A percentile compares a stretch with the other conserved stretches of the same genome.
These are phyloP conservation scores for Diplodia seriata DNA, from an alignment of 2,329 filamentous ascomycete genomes.

Conservation along the genomic window DNA sequence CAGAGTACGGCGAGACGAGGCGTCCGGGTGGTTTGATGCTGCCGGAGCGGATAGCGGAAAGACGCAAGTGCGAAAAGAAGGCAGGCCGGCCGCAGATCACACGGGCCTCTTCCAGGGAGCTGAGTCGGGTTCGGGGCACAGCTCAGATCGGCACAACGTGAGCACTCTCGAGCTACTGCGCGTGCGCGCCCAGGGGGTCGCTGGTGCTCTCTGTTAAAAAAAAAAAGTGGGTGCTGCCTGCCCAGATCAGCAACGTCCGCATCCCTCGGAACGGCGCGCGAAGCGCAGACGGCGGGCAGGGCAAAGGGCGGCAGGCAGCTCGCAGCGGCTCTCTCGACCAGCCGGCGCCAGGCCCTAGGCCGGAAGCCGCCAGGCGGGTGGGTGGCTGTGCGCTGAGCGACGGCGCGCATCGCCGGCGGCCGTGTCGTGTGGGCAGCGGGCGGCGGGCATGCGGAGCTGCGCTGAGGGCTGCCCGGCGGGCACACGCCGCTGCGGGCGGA, in stretches of 20 bases:
- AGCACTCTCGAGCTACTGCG: slow-evolving; percentile 29
- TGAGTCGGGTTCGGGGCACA: slow-evolving; percentile 29
- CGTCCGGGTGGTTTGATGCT: slow-evolving; percentile 31
- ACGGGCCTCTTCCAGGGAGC: slow-evolving; percentile 30
- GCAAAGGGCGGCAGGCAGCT: slow-evolving; percentile 13
- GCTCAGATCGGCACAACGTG: slow-evolving; percentile 31
- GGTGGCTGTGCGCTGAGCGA: slow-evolving; percentile 25
- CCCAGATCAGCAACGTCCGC: slow-evolving; percentile 29
- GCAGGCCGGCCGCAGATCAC: slow-evolving; percentile 30
- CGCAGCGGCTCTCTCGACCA: slow-evolving; percentile 3
- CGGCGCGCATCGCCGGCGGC: slow-evolving; percentile 19
- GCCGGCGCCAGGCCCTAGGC: slow-evolving; percentile 11
- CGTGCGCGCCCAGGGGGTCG: slow-evolving; percentile 25
- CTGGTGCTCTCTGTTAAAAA: slow-evolving; percentile 20
- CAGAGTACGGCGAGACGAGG: slow-evolving; percentile 29
- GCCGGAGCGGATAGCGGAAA: slow-evolving; percentile 30
- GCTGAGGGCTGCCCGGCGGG: slow-evolving; percentile 1
- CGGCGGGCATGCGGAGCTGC: not conserved
- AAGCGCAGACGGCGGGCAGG: not conserved
- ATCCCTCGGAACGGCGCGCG: slow-evolving; percentile 23
- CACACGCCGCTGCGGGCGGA: slow-evolving; percentile 16
- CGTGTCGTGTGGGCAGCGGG: not conserved
- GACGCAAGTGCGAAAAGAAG: slow-evolving; percentile 29
- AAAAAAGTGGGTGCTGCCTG: slow-evolving; percentile 29
- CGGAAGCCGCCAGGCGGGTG: slow-evolving; percentile 21